phyloP scores from a whole-genome alignment of 129 eudicot species.

The Helianthus annuus region HanXRQr2.0-SUNRISE NC_035445.2:165782633-165783132 shows the following conservation, averaged over 20 bases:
- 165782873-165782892: background rate
- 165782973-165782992: background rate
- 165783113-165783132: background rate
- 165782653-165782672: background rate
- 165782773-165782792: background rate
- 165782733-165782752: background rate
- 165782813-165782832: background rate
- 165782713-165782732: background rate
- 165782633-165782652: background rate
- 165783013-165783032: background rate
- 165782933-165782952: background rate
- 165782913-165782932: background rate
- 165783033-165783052: background rate
- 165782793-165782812: background rate
- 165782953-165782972: background rate
- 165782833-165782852: background rate
- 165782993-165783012: background rate
- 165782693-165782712: background rate
- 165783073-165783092: background rate
- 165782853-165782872: background rate
- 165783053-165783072: background rate
- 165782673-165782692: background rate
- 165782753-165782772: background rate
- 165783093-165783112: background rate
- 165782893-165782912: background rate